Conservation (phyloP, 306 rosid species). For the Morella rubra region DNA sequence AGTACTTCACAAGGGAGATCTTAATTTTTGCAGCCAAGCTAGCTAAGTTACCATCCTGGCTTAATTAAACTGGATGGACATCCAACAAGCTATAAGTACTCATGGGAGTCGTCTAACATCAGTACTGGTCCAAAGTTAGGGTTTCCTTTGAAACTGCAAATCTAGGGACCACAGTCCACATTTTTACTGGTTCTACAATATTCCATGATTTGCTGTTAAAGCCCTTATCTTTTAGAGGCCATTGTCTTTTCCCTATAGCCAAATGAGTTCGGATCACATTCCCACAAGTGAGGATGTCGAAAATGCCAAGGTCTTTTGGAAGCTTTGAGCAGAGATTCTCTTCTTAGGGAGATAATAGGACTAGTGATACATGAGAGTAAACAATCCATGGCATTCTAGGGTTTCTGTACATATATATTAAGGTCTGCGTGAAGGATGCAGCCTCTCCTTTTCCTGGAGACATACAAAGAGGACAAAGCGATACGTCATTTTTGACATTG, state of each 20-base stretch:
- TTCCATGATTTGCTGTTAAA: conserved; percentile 38
- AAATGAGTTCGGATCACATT: conserved; percentile 33
- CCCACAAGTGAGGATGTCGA: conserved; percentile 33
- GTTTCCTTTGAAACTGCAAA: conserved; percentile 32
- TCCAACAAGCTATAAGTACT: background rate
- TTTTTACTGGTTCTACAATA: conserved; percentile 25
- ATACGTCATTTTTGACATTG: background rate
- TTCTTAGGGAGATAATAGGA: conserved; percentile 10
- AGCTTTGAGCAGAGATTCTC: background rate
- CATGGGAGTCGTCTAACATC: background rate
- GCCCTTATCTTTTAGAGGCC: conserved; percentile 23
- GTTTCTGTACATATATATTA: conserved; percentile 4
- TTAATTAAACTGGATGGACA: conserved; percentile 19
- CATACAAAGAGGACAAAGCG: background rate
- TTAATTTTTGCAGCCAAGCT: conserved; percentile 3
- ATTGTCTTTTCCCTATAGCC: conserved; percentile 17
- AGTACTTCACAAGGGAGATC: conserved; percentile 8
- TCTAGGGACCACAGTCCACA: conserved; percentile 37
- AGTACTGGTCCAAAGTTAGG: conserved; percentile 17
- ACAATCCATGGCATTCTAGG: background rate
- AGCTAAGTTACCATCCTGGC: conserved; percentile 8
- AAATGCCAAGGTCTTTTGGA: conserved; percentile 15
- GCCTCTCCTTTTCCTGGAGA: background rate
- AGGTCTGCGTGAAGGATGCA: background rate
- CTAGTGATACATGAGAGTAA: too few species aligned